phyloP scores from a whole-genome alignment of 495 filamentous ascomycete genomes.

The Patellaria atrata region DNA sequence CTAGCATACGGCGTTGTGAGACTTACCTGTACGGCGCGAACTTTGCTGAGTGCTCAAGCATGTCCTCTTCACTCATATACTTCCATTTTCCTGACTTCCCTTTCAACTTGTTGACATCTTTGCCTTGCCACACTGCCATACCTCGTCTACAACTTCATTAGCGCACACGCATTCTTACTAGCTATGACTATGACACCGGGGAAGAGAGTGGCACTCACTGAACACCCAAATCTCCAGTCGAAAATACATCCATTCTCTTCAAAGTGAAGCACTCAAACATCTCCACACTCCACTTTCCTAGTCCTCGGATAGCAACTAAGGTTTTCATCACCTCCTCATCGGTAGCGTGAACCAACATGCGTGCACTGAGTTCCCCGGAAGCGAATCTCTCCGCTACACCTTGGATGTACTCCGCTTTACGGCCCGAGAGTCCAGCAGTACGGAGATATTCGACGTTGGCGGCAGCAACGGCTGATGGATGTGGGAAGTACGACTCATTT shows the following conservation, averaged over 20 bases:
- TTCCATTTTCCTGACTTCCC: conserved; percentile 82
- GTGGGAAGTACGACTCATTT: conserved; percentile 44
- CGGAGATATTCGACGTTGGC: conserved; percentile 49
- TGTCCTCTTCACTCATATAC: conserved; percentile 87
- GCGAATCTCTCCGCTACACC: conserved; percentile 74
- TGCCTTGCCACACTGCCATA: conserved; percentile 75
- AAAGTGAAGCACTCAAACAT: conserved; percentile 80
- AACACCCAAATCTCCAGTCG: conserved; percentile 82
- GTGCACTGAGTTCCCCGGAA: conserved; percentile 54
- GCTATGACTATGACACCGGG: neutral
- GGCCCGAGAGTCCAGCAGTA: conserved; percentile 72
- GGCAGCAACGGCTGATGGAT: conserved; percentile 52
- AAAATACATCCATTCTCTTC: conserved; percentile 88
- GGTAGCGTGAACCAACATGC: conserved; percentile 56
- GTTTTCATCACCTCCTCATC: conserved; percentile 77
- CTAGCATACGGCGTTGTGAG: conserved; percentile 7
- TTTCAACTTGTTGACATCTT: conserved; percentile 73
- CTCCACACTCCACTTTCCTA: conserved; percentile 86
- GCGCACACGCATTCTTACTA: neutral
- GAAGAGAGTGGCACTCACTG: conserved; percentile 40
- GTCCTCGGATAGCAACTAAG: conserved; percentile 70
- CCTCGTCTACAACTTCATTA: conserved; percentile 55
- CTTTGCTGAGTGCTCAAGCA: conserved; percentile 64
- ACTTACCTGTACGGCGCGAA: conserved; percentile 72
- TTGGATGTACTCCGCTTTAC: conserved; percentile 88